Conservation (phyloP, 202 grass and related monocot genomes). For the Carex sylvatica region DNA sequence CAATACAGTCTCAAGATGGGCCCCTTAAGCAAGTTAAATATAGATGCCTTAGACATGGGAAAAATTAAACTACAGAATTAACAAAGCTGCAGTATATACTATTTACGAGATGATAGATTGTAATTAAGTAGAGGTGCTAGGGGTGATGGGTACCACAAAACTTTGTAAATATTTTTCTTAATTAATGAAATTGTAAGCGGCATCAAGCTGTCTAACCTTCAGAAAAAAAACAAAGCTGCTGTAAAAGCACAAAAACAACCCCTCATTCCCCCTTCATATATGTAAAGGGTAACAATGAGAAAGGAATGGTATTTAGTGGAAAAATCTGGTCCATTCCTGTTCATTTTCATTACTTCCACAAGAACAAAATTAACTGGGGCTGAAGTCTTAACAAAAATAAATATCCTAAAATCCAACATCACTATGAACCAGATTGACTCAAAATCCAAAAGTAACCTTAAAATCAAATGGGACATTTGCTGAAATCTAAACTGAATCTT, state of each 20-base stretch:
- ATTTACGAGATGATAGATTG: too few relatives aligned
- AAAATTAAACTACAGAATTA: not conserved
- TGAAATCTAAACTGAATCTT: not conserved
- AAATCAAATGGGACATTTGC: not conserved
- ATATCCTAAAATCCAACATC: not conserved
- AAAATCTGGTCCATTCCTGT: not conserved
- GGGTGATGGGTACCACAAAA: too few relatives aligned
- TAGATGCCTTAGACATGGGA: not conserved
- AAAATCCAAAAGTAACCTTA: not conserved
- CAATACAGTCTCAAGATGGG: not conserved
- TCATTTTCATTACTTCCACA: not conserved
- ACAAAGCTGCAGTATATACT: not conserved
- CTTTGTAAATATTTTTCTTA: too few relatives aligned
- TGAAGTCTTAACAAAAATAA: not conserved
- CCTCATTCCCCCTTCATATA: not conserved
- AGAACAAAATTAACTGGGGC: not conserved
- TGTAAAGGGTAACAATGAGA: too few relatives aligned
- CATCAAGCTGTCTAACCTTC: too few relatives aligned
- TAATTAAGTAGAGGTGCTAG: too few relatives aligned
- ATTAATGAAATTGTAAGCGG: too few relatives aligned
- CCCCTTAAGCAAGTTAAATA: not conserved
- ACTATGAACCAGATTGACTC: not conserved
- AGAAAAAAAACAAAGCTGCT: not conserved
- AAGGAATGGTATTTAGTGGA: not conserved
- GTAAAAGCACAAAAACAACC: not conserved